These are phyloP conservation scores for Debaryomyces tyrocola DNA, from an alignment of 805 yeast species.

Conservation along the genomic window DNA sequence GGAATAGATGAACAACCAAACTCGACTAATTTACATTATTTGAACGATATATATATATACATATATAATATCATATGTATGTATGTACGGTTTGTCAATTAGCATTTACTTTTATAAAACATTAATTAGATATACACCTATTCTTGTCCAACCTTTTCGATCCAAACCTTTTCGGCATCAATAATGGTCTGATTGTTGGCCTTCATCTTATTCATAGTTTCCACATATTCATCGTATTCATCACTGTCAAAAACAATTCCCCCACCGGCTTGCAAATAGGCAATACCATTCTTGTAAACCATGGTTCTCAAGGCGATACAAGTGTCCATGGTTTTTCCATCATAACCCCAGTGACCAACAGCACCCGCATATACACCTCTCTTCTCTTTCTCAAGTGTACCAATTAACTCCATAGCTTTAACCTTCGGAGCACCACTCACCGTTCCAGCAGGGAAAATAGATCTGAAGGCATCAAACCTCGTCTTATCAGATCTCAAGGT, in stretches of 20 bases:
- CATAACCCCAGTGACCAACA: constrained; percentile 97
- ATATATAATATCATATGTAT: too few species aligned
- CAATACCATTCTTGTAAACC: constrained; percentile 88
- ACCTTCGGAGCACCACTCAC: constrained; percentile 99
- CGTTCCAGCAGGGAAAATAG: constrained; percentile 98
- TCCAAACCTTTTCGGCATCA: constrained; percentile 87
- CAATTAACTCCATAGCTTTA: constrained; percentile 91
- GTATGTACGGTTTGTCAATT: too few species aligned
- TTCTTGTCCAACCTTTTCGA: constrained; percentile 37
- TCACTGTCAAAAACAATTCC: constrained; percentile 96
- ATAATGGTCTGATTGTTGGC: constrained; percentile 88
- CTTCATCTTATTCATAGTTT: constrained; percentile 95
- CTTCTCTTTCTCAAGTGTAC: constrained; percentile 85
- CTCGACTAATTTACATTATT: too few species aligned
- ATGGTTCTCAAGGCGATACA: constrained; percentile 97
- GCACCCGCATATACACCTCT: constrained; percentile 99
- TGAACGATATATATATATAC: too few species aligned
- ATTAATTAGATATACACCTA: background rate
- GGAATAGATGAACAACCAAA: background rate
- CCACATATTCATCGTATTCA: constrained; percentile 91
- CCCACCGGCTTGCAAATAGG: constrained; percentile 97
- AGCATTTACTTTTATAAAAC: too few species aligned
- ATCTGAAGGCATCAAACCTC: constrained; percentile 94
- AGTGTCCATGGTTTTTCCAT: constrained; percentile 92
- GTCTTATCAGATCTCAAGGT: constrained; percentile 79